phyloP scores from a whole-genome alignment of 2,329 filamentous ascomycete genomes.

The Talaromyces sp. region DNA sequence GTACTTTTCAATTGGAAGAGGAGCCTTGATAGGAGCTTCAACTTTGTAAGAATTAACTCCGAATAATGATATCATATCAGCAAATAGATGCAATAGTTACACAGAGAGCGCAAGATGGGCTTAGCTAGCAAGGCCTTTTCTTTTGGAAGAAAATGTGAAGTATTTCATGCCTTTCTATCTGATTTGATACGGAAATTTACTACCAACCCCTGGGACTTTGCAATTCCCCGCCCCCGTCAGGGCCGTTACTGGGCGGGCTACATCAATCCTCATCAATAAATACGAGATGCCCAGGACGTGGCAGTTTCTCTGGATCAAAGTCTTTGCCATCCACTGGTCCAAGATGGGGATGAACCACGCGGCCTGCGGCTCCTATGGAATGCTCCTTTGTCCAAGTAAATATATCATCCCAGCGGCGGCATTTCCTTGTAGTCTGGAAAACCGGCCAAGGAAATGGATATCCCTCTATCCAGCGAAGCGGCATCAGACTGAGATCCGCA shows the following conservation, averaged over 20 bases:
- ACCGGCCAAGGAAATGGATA: neutral
- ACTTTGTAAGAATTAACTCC: neutral
- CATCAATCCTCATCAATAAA: neutral
- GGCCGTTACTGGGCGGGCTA: neutral
- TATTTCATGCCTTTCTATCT: neutral
- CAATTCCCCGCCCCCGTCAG: no score
- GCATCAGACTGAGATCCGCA: neutral
- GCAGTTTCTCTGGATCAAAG: neutral
- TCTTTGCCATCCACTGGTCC: neutral
- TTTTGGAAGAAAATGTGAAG: no score
- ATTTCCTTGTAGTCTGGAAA: neutral
- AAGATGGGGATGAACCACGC: neutral
- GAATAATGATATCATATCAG: no score
- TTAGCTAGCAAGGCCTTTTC: no score
- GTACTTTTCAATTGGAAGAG: neutral
- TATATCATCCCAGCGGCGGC: neutral
- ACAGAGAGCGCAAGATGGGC: neutral
- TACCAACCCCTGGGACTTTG: neutral
- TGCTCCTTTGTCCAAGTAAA: neutral
- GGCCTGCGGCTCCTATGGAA: neutral
- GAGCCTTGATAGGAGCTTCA: neutral
- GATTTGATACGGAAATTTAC: neutral
- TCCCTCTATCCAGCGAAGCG: neutral
- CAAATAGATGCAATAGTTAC: neutral
- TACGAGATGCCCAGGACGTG: neutral